These are phyloP conservation scores for Neofusicoccum ribis DNA, from an alignment of 2,329 filamentous ascomycete species.

Conservation along the genomic window DNA sequence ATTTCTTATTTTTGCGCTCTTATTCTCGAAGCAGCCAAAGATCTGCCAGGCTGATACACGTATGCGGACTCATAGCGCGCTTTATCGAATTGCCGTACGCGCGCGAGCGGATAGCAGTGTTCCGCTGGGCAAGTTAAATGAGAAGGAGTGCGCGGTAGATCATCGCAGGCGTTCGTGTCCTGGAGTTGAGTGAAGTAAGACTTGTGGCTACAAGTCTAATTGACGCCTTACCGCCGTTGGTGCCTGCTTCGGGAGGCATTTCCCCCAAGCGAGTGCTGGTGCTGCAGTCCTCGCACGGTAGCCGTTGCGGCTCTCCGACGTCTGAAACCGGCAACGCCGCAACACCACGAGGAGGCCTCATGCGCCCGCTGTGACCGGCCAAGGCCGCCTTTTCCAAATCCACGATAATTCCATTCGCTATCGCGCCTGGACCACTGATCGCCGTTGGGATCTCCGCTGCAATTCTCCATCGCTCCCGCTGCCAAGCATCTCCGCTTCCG, in stretches of 20 bases:
- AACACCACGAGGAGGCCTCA: not conserved
- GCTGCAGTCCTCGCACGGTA: not conserved
- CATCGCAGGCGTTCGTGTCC: not conserved
- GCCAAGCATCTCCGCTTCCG: constrained; percentile 12
- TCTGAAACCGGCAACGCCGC: constrained; percentile 5
- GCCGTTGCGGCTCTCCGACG: not conserved
- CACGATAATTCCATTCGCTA: not conserved
- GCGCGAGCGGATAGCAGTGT: not conserved
- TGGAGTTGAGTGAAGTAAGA: not conserved
- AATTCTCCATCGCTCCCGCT: constrained; percentile 8
- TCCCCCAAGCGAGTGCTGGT: not conserved
- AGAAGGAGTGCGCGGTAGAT: not conserved
- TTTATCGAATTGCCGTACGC: not conserved
- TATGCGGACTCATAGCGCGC: not conserved
- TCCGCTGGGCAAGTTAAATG: constrained; percentile 6
- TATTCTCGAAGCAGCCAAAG: not conserved
- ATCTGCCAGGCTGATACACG: not conserved
- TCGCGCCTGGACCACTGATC: not conserved
- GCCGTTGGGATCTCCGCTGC: constrained; percentile 1
- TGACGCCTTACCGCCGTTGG: not conserved
- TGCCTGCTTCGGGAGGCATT: not conserved
- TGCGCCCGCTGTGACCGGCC: not conserved
- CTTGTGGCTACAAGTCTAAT: not conserved
- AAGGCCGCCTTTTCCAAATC: not conserved
- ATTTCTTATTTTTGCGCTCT: not conserved